These are phyloP conservation scores for Linderniella brevidens DNA, from an alignment of 257 asterid species.

Conservation along the genomic window DNA sequence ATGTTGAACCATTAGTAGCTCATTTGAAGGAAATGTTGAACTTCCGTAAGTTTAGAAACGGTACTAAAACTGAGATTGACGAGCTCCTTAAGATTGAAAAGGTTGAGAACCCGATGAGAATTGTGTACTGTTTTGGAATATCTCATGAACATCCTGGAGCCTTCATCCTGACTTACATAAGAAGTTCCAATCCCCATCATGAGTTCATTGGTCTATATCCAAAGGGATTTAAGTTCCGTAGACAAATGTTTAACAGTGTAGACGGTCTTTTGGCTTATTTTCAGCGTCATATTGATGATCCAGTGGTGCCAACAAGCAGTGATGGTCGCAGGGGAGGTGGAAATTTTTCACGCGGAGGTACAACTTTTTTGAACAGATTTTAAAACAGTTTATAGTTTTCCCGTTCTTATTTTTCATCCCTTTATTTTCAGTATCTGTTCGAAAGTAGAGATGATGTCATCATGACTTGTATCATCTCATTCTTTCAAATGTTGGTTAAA, in stretches of 20 bases:
- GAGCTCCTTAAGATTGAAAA: slow-evolving; percentile 70
- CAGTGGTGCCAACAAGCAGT: slow-evolving; percentile 29
- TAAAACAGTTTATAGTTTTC: too few species aligned
- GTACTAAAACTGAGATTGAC: slow-evolving; percentile 74
- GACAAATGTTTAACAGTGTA: slow-evolving; percentile 75
- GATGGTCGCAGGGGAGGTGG: too few species aligned
- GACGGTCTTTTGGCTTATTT: slow-evolving; percentile 81
- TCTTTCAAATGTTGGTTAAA: too few species aligned
- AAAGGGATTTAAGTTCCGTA: slow-evolving; percentile 82
- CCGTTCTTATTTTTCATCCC: too few species aligned
- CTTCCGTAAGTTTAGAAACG: slow-evolving; percentile 84
- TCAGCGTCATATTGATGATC: slow-evolving; percentile 86
- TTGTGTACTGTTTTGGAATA: slow-evolving; percentile 84
- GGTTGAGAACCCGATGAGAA: slow-evolving; percentile 73
- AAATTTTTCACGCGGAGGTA: too few species aligned
- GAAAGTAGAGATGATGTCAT: too few species aligned
- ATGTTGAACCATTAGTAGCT: slow-evolving; percentile 89
- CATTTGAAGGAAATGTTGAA: slow-evolving; percentile 79
- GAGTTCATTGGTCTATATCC: slow-evolving; percentile 90
- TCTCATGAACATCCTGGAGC: slow-evolving; percentile 98
- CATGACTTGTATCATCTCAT: too few species aligned
- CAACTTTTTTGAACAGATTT: too few species aligned
- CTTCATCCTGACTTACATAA: slow-evolving; percentile 70
- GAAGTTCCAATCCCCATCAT: slow-evolving; percentile 90
- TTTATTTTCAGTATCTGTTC: too few species aligned